phyloP scores from a whole-genome alignment of 371 early-diverging fungal species.

The Rhizopus stolonifer region DNA sequence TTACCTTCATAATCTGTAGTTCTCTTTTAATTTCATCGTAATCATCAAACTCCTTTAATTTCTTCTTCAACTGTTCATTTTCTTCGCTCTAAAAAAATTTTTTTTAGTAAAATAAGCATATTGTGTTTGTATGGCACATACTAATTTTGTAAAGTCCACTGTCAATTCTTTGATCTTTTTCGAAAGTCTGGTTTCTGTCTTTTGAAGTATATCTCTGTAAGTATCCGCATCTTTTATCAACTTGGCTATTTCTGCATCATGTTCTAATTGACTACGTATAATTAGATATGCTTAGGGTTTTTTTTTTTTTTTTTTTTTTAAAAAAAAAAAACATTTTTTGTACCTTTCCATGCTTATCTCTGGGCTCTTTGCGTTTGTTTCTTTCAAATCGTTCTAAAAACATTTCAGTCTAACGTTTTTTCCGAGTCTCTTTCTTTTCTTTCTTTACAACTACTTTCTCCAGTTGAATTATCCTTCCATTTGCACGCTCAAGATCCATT shows the following conservation, averaged over 20 bases:
- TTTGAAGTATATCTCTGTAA: constrained; percentile 44
- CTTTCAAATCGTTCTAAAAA: constrained; percentile 43
- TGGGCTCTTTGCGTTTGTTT: constrained; percentile 39
- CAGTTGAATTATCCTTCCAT: constrained; percentile 66
- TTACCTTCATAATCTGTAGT: constrained; percentile 80
- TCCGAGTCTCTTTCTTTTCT: not conserved
- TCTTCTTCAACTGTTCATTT: constrained; percentile 46
- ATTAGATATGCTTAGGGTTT: too few species aligned
- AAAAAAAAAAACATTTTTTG: not conserved
- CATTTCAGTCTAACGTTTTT: not conserved
- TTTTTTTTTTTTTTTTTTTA: too few species aligned
- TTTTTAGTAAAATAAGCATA: not conserved
- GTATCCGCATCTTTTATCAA: constrained; percentile 59
- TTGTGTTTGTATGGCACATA: constrained; percentile 10
- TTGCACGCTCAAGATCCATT: constrained; percentile 82
- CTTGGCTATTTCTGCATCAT: constrained; percentile 48
- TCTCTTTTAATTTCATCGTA: constrained; percentile 87
- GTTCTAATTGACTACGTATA: constrained; percentile 12
- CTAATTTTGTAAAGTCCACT: constrained; percentile 37
- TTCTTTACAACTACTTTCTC: constrained; percentile 64
- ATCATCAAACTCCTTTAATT: constrained; percentile 60
- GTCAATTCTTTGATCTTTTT: constrained; percentile 56
- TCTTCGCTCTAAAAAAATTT: constrained; percentile 51
- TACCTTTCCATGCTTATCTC: constrained; percentile 24
- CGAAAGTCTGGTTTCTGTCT: constrained; percentile 42